Conservation (phyloP, 2,329 filamentous ascomycete genomes). For the Cylindrodendrum hubeiense region DNA sequence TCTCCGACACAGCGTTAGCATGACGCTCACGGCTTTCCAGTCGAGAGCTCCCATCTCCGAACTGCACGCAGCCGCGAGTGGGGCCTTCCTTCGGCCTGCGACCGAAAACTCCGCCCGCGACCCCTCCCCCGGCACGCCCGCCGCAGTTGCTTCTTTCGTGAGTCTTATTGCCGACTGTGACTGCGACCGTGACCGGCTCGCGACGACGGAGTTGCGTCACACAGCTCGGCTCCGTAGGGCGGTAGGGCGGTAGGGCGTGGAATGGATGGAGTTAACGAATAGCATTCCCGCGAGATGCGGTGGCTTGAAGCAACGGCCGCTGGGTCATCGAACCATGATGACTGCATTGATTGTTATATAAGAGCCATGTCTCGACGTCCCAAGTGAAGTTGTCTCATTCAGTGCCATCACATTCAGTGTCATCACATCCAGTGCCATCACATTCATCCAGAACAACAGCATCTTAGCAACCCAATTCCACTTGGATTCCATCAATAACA, state of each 20-base stretch:
- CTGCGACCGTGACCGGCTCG: background rate
- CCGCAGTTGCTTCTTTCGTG: constrained; percentile 1
- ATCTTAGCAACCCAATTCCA: background rate
- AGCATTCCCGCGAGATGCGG: background rate
- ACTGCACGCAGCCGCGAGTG: too few relatives aligned
- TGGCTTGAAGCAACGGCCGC: background rate
- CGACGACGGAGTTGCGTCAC: constrained; percentile 1
- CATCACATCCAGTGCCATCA: background rate
- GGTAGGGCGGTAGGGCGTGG: too few relatives aligned
- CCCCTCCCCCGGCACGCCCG: background rate
- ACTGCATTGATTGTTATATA: background rate
- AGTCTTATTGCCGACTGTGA: background rate
- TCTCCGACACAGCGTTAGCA: constrained; percentile 22
- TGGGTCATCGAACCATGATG: background rate
- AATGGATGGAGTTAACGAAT: background rate
- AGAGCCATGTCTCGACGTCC: background rate
- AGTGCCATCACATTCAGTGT: background rate
- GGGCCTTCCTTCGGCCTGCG: too few relatives aligned
- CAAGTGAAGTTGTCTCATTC: background rate
- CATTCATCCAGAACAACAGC: background rate
- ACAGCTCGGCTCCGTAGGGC: background rate
- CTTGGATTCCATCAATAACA: background rate
- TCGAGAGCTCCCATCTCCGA: constrained; percentile 26
- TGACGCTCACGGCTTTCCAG: constrained; percentile 24
- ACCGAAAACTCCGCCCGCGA: too few relatives aligned